Conservation (phyloP, 345 rosid genomes). For the Euclidium syriacum region DNA sequence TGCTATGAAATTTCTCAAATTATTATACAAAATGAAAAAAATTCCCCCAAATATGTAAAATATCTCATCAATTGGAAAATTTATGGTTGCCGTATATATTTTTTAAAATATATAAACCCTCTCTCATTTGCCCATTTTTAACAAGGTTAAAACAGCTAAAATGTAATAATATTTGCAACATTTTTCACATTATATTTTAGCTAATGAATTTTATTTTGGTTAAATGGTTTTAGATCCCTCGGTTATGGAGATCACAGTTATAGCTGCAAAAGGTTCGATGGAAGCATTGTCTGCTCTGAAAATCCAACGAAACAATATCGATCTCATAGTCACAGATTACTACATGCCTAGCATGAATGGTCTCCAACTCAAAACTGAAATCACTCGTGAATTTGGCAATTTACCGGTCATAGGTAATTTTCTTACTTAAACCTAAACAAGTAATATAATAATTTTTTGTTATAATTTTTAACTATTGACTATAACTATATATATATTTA, state of each 20-base stretch:
- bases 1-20: not conserved
- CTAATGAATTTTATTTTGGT: not conserved
- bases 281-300: slow-evolving; percentile 53
- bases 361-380: slow-evolving; percentile 38
- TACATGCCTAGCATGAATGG: slow-evolving; percentile 78
- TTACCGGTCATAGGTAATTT: slow-evolving; percentile 59
- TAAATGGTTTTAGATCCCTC: slow-evolving; percentile 21
- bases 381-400: slow-evolving; percentile 39
- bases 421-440: not conserved
- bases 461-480: not conserved
- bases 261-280: slow-evolving; percentile 30
- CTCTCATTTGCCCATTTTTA: not conserved
- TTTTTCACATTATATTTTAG: not conserved
- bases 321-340: slow-evolving; percentile 63
- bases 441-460: not conserved
- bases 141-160: not conserved
- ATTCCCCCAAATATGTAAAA: not conserved
- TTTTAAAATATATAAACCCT: too few relatives aligned
- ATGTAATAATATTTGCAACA: not conserved
- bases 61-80: not conserved
- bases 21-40: too few relatives aligned
- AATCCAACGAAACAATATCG: slow-evolving; percentile 22
- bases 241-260: slow-evolving; percentile 29
- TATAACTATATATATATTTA: not conserved
- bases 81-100: not conserved